These are phyloP conservation scores for Ganoderma meredithae DNA, from an alignment of 1,284 basidiomycete species.

Conservation along the genomic window DNA sequence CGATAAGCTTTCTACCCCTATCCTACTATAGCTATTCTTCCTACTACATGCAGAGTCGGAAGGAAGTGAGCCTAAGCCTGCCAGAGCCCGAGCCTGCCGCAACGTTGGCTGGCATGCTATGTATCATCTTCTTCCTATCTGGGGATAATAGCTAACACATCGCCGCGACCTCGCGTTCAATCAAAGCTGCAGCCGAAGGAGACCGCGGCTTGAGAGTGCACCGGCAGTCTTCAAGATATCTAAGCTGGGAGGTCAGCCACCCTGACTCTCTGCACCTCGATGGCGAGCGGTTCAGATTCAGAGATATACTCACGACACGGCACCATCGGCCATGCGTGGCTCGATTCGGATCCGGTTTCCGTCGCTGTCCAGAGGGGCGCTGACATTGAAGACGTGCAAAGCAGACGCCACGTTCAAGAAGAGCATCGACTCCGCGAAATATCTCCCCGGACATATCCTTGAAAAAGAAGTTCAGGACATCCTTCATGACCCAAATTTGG, in stretches of 20 bases:
- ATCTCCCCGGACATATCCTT: background rate
- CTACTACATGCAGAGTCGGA: no score
- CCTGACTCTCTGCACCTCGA: no score
- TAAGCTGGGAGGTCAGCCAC: background rate
- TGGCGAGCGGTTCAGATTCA: background rate
- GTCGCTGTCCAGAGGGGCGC: background rate
- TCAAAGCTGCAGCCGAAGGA: background rate
- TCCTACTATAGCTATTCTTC: no score
- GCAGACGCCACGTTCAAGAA: background rate
- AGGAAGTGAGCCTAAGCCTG: no score
- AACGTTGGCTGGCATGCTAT: no score
- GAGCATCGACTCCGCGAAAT: background rate
- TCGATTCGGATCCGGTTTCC: background rate
- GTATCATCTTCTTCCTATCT: no score
- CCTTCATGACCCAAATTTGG: background rate
- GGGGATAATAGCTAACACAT: background rate
- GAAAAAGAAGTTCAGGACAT: background rate
- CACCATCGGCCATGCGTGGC: background rate
- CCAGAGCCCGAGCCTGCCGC: no score
- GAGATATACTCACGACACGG: background rate
- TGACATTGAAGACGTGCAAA: background rate
- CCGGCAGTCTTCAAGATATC: constrained; percentile 8
- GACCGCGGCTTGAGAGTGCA: constrained; percentile 6
- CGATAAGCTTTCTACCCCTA: no score
- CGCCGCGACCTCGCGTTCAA: background rate